These are phyloP conservation scores for Mucor saturninus DNA, from an alignment of 371 early-diverging fungal genomes.

Conservation along the genomic window DNA sequence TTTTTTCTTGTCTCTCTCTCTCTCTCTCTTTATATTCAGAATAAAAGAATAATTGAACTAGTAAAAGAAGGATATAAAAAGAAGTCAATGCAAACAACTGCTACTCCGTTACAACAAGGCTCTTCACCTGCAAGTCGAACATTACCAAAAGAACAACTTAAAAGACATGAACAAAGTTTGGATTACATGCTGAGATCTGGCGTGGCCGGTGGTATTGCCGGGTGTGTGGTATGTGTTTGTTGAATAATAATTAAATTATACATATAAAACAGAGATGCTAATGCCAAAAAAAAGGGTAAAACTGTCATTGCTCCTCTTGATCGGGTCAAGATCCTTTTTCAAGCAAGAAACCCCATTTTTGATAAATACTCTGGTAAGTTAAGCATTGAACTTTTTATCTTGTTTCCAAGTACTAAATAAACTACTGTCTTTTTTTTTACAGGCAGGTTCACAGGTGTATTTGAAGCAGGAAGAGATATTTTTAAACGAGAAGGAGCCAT, in stretches of 20 bases:
- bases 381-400: background rate
- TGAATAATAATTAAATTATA: background rate
- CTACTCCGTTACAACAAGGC: constrained; percentile 10
- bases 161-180: constrained; percentile 30
- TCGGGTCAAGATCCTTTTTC: constrained; percentile 95
- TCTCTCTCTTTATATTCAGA: too few species aligned
- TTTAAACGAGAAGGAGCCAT: constrained; percentile 64
- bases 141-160: background rate
- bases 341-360: constrained; percentile 83
- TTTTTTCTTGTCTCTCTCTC: too few species aligned
- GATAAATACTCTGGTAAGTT: constrained; percentile 71
- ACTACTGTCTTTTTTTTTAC: background rate
- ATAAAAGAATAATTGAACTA: background rate
- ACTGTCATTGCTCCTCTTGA: constrained; percentile 91
- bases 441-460: constrained; percentile 71
- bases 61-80: background rate
- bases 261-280: background rate
- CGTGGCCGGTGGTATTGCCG: constrained; percentile 43
- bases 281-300: constrained; percentile 62
- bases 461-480: constrained; percentile 77
- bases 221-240: constrained; percentile 32
- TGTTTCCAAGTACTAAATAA: constrained; percentile 1
- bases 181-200: constrained; percentile 38
- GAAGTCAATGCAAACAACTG: constrained; percentile 11
- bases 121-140: constrained; percentile 2